Conservation (phyloP, 2,329 filamentous ascomycete genomes). For the Trichophyton schoenleinii region DNA sequence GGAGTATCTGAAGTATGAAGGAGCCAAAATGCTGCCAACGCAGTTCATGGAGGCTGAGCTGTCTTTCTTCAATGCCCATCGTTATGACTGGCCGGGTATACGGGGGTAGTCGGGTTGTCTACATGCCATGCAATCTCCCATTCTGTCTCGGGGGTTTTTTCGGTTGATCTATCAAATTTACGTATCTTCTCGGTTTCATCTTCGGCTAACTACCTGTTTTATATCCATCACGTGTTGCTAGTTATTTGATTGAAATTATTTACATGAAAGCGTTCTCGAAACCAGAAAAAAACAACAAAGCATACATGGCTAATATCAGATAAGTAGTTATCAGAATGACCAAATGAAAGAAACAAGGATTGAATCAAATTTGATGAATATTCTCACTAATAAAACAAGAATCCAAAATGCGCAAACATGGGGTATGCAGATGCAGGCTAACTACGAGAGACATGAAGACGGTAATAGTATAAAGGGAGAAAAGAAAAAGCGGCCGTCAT, state of each 20-base stretch:
- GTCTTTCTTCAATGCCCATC: conserved; percentile 58
- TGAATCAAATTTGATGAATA: neutral
- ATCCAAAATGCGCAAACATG: neutral
- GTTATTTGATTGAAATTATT: neutral
- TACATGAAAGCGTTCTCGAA: neutral
- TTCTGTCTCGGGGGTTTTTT: neutral
- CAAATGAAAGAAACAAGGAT: neutral
- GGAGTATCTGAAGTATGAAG: conserved; percentile 55
- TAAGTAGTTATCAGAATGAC: neutral
- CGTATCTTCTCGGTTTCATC: neutral
- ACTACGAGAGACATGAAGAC: neutral
- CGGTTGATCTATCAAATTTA: neutral
- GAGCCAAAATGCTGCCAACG: conserved; percentile 49
- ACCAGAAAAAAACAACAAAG: neutral
- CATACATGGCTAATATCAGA: neutral
- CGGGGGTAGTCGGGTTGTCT: conserved; percentile 32
- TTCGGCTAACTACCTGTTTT: neutral
- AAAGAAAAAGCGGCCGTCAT: neutral
- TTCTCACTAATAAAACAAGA: neutral
- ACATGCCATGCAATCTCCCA: neutral
- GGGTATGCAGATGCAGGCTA: neutral
- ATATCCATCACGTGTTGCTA: neutral
- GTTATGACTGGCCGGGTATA: conserved; percentile 43
- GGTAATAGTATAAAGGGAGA: neutral
- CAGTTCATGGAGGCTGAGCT: conserved; percentile 59